Evolutionary conservation across 192 early-diverging fungal species (phyloP).

Genomic region (Chytriomyces sp.): DNA sequence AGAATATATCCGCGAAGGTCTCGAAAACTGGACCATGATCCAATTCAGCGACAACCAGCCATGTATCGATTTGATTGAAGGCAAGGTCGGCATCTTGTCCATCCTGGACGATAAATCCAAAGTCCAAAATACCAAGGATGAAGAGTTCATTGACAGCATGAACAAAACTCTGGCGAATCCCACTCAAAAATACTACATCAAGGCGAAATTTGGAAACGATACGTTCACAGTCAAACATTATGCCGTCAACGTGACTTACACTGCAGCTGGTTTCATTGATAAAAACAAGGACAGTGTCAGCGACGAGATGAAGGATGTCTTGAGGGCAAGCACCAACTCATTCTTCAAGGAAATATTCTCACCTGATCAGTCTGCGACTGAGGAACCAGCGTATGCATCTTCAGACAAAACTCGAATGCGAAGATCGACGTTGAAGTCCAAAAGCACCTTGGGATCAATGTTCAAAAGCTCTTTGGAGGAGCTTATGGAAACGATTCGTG

Average conservation of each 20-base stretch:
- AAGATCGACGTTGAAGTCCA: conserved; percentile 48
- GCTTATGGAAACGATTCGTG: conserved; percentile 88
- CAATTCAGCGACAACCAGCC: conserved; percentile 95
- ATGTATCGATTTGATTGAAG: conserved; percentile 89
- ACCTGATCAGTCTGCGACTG: conserved; percentile 4
- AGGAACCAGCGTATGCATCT: neutral
- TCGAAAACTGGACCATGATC: conserved; percentile 64
- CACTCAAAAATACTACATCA: conserved; percentile 65
- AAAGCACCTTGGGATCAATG: conserved; percentile 88
- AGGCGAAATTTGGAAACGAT: conserved; percentile 77
- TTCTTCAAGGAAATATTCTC: conserved; percentile 75
- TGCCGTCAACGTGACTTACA: conserved; percentile 85
- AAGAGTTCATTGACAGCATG: conserved; percentile 82
- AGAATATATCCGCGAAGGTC: conserved; percentile 76
- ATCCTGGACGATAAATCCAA: conserved; percentile 91
- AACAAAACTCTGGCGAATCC: conserved; percentile 55
- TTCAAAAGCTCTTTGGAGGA: conserved; percentile 74
- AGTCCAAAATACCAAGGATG: conserved; percentile 84
- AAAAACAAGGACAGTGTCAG: conserved; percentile 94
- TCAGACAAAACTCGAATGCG: neutral
- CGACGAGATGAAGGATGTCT: conserved; percentile 74
- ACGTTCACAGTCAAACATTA: conserved; percentile 87
- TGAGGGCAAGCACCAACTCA: conserved; percentile 69
- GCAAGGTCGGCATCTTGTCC: conserved; percentile 82
- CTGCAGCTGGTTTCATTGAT: conserved; percentile 83